Base-by-base conservation (phyloP, 2,329 filamentous ascomycete species). In the Arthrobotrys sphaeroides region DNA sequence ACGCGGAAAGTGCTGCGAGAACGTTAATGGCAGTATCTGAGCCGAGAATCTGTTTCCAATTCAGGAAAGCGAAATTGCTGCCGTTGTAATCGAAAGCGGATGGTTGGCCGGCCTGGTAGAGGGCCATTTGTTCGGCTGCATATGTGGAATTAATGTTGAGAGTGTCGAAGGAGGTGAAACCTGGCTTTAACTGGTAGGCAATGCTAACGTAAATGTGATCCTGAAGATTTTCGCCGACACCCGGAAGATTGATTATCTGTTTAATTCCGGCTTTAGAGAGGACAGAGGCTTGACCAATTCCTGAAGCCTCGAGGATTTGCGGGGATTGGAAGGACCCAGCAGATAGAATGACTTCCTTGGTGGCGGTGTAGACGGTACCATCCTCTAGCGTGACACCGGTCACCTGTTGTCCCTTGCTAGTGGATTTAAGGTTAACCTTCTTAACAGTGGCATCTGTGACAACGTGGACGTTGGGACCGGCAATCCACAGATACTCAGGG, bases 41-140 rank as follows among this genome's bases (percentile, higher is more conserved):
- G 22, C 92, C 91, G 33, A 91, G 92, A 80, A 96, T 95, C 84
- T 96, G 95, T 80, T 92, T 92, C 13, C 92, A 95, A 90, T 95
- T 95, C 87, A 92, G 95, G 85, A 96, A 96, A 61, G 92, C 92
- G 80, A 94, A 90, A 75, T 90, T 84, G 55, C 88, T 88, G 42
- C 85, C 85, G 80, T 89, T 88, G 82, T 90, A 78, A 31, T 76
- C 77, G 47, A 78, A 73, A 3, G 62, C 72, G 6, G 77, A 77
- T 1, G 77, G 70, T 42, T 75, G 16, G 12, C 60, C 60, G 28
- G 62, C 22, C 38, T 75, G 70, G 16, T 75, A 75, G 36, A 68
- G 70, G 0, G 62, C 70, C 70, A 75, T 68, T 51, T 75, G 70
- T 64, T 75, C 55, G 16, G 62, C 70, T 12, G 70, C 70, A 36